Percentiles rank a stretch among this genome's conserved stretches.
These are phyloP conservation scores for Paulownia fortunei DNA, from an alignment of 257 asterid species.

Conservation along the genomic window DNA sequence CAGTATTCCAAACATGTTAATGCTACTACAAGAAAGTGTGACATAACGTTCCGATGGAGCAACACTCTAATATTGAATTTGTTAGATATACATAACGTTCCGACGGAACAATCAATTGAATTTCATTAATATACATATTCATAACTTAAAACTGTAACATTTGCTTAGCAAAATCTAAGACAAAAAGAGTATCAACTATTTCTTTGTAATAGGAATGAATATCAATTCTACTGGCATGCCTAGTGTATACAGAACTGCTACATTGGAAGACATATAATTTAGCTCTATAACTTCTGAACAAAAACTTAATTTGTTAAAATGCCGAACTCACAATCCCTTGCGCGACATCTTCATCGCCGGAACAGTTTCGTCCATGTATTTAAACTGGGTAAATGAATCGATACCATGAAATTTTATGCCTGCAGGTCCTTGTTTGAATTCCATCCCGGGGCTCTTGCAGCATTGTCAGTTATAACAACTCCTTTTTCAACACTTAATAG, in stretches of 20 bases:
- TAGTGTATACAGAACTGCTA: conserved; percentile 54
- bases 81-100: no score
- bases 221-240: conserved; percentile 33
- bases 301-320: conserved; percentile 32
- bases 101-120: conserved; percentile 1
- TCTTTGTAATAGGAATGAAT: conserved; percentile 14
- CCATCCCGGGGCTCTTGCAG: conserved; percentile 64
- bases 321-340: conserved; percentile 30
- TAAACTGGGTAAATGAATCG: conserved; percentile 28
- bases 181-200: background rate
- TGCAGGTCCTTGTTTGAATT: conserved; percentile 76
- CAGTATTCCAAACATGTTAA: background rate
- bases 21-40: background rate
- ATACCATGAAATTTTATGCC: conserved; percentile 46
- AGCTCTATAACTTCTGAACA: conserved; percentile 43
- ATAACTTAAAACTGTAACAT: background rate
- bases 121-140: background rate
- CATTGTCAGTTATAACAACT: conserved; percentile 44
- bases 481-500: conserved; percentile 70
- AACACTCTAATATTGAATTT: background rate
- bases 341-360: conserved; percentile 57
- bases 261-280: conserved; percentile 28
- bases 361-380: conserved; percentile 28
- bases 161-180: background rate
- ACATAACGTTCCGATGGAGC: background rate